Base-by-base conservation (phyloP, 371 early-diverging fungal species). In the Dichotomocladium elegans region DNA sequence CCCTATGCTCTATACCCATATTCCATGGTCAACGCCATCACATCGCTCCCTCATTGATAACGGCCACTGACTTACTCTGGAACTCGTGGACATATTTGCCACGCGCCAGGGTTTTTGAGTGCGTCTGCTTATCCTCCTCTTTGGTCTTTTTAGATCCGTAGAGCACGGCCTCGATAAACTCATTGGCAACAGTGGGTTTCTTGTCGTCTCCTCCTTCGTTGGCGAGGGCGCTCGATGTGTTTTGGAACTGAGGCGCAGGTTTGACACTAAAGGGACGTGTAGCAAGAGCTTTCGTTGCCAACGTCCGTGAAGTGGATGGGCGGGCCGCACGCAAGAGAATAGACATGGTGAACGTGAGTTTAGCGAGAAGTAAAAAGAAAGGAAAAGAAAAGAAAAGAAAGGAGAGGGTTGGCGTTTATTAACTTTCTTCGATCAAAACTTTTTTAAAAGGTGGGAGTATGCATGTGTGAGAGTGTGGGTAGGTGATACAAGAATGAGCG, bases 71-170 rank as follows among this genome's bases (percentile, higher is more conserved):
- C 77, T 67, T 76, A 90, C 88, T 82, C 54, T 86, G 81, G 33
- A 93, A 60, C 64, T 95, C 91, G 61, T 94, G 94, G 11, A 93
- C 89, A 54, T 88, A 92, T 75, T 93, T 92, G 45, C 94, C 94
- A 26, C 92, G 74, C 6, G 94, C 91, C 47, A 94, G 61, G 45
- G 80, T 69, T 63, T 90, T 88, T 26, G 86, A 86, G 59, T 87
- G 80, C 6, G 89, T 85, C 37, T 74, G 72, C 26, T 57, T 64
- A 33, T 80, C 79, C 51, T 82, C 79, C 51, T 79, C 76, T 34
- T 72, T 60, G 30, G 63, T 73, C 35, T 71, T 61, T 44, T 80
- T 72, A 3, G 79, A 77, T 33, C 89, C 89, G 58, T 85, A 82
- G 42, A 89, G 59, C 30, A 89, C 73, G 19, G 84, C 68, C 53